Conservation (phyloP, 495 filamentous ascomycete genomes). For the Aspergillus sclerotioniger region DNA sequence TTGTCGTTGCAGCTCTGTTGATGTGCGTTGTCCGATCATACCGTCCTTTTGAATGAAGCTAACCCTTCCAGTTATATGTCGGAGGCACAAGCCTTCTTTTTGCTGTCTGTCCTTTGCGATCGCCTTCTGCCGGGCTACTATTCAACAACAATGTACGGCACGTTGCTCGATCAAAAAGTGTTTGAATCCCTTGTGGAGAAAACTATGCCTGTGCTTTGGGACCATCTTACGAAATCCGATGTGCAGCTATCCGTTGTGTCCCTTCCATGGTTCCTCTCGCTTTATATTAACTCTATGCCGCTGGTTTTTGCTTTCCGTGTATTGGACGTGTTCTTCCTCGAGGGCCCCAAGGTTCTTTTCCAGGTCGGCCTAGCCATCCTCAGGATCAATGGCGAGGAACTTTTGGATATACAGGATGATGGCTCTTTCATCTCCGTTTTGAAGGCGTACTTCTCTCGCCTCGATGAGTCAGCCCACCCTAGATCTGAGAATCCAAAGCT, state of each 20-base stretch:
- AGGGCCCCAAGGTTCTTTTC: constrained; percentile 96
- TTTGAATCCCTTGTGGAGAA: constrained; percentile 97
- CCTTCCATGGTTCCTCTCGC: constrained; percentile 93
- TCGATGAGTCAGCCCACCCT: constrained; percentile 95
- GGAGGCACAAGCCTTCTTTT: constrained; percentile 91
- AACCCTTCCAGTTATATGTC: constrained; percentile 77
- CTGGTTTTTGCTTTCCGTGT: constrained; percentile 95
- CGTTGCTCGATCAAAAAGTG: constrained; percentile 90
- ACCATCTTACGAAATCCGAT: constrained; percentile 90
- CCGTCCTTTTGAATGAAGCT: constrained; percentile 12
- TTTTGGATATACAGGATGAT: constrained; percentile 93
- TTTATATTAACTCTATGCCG: constrained; percentile 99
- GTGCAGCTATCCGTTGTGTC: constrained; percentile 99
- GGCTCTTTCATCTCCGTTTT: constrained; percentile 95
- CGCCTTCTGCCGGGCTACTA: constrained; percentile 94
- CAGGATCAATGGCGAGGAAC: constrained; percentile 94
- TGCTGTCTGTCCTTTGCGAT: constrained; percentile 89
- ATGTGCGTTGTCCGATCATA: constrained; percentile 55
- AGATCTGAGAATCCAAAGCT: constrained; percentile 91
- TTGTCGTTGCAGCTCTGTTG: constrained; percentile 90
- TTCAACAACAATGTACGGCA: constrained; percentile 98
- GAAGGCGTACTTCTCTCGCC: constrained; percentile 87
- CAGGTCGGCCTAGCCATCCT: constrained; percentile 94
- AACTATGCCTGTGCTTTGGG: constrained; percentile 98
- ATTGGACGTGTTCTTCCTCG: constrained; percentile 95